Percentiles rank a stretch among this genome's conserved stretches.
Evolutionary conservation across 176 grass and related monocot species (phyloP).

Genomic region (Typha latifolia): DNA sequence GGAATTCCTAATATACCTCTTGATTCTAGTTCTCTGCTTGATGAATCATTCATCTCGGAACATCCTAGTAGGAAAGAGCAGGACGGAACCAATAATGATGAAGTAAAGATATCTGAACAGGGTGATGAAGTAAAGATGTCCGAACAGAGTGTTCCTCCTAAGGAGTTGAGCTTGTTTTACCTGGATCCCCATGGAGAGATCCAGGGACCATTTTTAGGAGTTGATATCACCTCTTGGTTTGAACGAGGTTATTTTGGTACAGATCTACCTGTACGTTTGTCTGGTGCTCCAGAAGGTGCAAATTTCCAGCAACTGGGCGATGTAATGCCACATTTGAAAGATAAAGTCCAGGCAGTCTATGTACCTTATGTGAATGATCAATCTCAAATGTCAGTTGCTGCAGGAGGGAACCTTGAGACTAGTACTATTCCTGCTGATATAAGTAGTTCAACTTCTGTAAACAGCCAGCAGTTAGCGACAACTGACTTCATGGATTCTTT

Average conservation of each 20-base stretch:
- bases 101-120: not conserved
- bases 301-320: slow-evolving; percentile 64
- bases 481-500: slow-evolving; percentile 25
- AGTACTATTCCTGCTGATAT: slow-evolving; percentile 17
- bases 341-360: slow-evolving; percentile 24
- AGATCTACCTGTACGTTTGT: slow-evolving; percentile 69
- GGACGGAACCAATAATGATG: not conserved
- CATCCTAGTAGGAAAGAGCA: not conserved
- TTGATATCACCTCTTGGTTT: slow-evolving; percentile 85
- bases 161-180: slow-evolving; percentile 89
- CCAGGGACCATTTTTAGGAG: slow-evolving; percentile 85
- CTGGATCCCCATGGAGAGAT: slow-evolving; percentile 85
- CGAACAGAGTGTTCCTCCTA: slow-evolving; percentile 29
- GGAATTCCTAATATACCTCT: slow-evolving; percentile 47
- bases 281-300: slow-evolving; percentile 61
- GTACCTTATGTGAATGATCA: slow-evolving; percentile 14
- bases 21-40: slow-evolving; percentile 44
- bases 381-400: slow-evolving; percentile 37
- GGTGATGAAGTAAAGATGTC: slow-evolving; percentile 24
- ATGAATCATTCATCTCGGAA: slow-evolving; percentile 18
- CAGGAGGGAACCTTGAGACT: slow-evolving; percentile 36
- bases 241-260: slow-evolving; percentile 89
- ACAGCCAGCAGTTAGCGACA: slow-evolving; percentile 6
- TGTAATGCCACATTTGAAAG: slow-evolving; percentile 73
- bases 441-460: slow-evolving; percentile 26